Percentiles rank a stretch among this genome's conserved stretches.
Evolutionary conservation across 2,329 filamentous ascomycete species (phyloP).

Genomic region (Fusarium bulbicola): DNA sequence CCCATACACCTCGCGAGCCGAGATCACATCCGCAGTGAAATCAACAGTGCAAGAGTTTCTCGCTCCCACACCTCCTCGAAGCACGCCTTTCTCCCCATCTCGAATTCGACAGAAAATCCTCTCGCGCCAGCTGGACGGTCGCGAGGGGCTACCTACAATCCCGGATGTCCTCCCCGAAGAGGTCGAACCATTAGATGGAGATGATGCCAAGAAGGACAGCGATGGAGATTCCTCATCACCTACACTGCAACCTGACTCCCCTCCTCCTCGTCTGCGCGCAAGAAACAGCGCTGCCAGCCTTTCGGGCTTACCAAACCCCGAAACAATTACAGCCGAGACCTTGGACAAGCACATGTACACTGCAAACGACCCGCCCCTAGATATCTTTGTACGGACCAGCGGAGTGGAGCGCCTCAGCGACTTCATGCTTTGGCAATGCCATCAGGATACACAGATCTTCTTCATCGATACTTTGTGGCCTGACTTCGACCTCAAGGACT

Average conservation of each 20-base stretch:
- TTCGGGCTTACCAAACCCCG: constrained; percentile 73
- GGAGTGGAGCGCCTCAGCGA: constrained; percentile 93
- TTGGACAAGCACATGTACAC: constrained; percentile 91
- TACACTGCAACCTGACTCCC: constrained; percentile 65
- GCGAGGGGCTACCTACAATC: constrained; percentile 60
- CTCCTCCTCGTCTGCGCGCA: constrained; percentile 51
- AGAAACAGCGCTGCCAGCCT: constrained; percentile 47
- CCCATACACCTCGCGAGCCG: constrained; percentile 94
- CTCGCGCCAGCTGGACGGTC: constrained; percentile 66
- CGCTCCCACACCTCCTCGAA: constrained; percentile 70
- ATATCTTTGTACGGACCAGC: constrained; percentile 90
- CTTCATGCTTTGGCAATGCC: constrained; percentile 99
- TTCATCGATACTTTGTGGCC: constrained; percentile 95
- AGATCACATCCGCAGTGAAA: constrained; percentile 90
- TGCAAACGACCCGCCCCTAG: constrained; percentile 82
- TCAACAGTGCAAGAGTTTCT: constrained; percentile 89
- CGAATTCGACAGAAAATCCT: constrained; percentile 89
- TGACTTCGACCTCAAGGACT: constrained; percentile 93
- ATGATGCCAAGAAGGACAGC: constrained; percentile 53
- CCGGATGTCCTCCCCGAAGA: constrained; percentile 58
- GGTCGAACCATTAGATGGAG: constrained; percentile 53
- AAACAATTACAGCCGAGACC: constrained; percentile 85
- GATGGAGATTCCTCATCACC: constrained; percentile 69
- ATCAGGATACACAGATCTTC: constrained; percentile 90
- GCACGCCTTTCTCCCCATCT: constrained; percentile 84